Percentiles rank a stretch among this genome's conserved stretches.
Conservation (phyloP, 805 yeast genomes). For the Wickerhamiella spandovensis region DNA sequence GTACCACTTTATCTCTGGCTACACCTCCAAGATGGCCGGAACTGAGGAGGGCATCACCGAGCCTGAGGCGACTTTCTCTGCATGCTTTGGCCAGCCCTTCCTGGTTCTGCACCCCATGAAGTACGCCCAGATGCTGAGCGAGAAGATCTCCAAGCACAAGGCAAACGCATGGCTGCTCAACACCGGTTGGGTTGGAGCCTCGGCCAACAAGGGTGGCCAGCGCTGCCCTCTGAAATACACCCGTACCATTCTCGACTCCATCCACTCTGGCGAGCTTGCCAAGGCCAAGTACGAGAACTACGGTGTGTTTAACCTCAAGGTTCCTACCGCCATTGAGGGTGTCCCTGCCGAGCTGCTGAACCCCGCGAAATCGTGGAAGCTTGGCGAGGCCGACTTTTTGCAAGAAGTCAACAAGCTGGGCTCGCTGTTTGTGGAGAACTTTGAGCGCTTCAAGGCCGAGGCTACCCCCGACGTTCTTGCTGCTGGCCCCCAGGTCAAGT, state of each 20-base stretch:
- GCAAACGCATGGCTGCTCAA: constrained; percentile 93
- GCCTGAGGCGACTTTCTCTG: constrained; percentile 95
- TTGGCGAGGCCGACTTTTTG: constrained; percentile 39
- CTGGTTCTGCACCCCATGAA: constrained; percentile 95
- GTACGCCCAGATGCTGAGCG: constrained; percentile 90
- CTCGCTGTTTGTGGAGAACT: constrained; percentile 69
- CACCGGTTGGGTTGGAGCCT: constrained; percentile 97
- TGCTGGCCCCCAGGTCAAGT: constrained; percentile 58
- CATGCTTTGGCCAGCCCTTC: constrained; percentile 99
- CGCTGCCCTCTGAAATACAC: constrained; percentile 97
- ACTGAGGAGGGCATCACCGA: constrained; percentile 98
- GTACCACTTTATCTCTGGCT: constrained; percentile 98
- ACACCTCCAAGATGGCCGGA: constrained; percentile 99
- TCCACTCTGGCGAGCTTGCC: constrained; percentile 79
- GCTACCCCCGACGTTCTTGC: constrained; percentile 79
- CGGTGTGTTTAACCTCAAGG: constrained; percentile 74
- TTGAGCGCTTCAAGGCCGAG: constrained; percentile 66
- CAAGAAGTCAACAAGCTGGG: constrained; percentile 56
- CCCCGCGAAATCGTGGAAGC: constrained; percentile 73
- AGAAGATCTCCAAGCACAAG: constrained; percentile 76
- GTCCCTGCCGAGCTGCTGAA: constrained; percentile 79
- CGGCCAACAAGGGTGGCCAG: constrained; percentile 86
- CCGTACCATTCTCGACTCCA: constrained; percentile 87
- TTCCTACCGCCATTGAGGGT: constrained; percentile 69
- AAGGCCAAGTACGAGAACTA: constrained; percentile 70